These are phyloP conservation scores for Zangia roseola DNA, from an alignment of 768 basidiomycete genomes.

Conservation along the genomic window DNA sequence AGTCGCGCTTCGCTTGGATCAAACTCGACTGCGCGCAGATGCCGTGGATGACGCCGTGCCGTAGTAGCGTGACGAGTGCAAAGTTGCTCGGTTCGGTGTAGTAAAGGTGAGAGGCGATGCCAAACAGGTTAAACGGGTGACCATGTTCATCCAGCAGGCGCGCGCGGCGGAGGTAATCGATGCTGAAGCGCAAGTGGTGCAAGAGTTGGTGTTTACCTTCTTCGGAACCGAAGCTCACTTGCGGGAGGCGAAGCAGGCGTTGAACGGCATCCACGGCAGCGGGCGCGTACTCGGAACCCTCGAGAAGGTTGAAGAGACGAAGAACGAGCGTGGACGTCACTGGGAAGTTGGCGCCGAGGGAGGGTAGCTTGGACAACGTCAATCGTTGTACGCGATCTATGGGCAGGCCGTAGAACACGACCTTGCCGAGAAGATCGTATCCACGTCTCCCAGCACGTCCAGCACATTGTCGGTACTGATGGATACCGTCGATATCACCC, in stretches of 20 bases:
- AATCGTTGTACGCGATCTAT: constrained; percentile 64
- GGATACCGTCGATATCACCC: not conserved
- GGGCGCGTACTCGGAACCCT: constrained; percentile 54
- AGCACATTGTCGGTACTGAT: constrained; percentile 69
- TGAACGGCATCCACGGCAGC: constrained; percentile 49
- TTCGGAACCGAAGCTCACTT: constrained; percentile 55
- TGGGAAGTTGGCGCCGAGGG: constrained; percentile 63
- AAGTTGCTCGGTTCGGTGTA: constrained; percentile 72
- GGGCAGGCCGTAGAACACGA: constrained; percentile 69
- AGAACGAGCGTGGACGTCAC: constrained; percentile 64
- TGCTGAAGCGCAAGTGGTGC: constrained; percentile 67
- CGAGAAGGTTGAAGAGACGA: constrained; percentile 62
- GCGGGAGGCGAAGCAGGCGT: constrained; percentile 55
- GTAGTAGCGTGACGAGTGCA: constrained; percentile 57
- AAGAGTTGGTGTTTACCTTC: constrained; percentile 55
- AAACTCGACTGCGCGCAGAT: constrained; percentile 45
- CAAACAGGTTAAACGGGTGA: constrained; percentile 56
- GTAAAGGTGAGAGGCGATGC: constrained; percentile 53
- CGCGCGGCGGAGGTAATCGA: constrained; percentile 65
- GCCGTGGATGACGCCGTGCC: constrained; percentile 54
- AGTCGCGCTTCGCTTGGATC: constrained; percentile 44
- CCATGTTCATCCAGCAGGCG: constrained; percentile 54
- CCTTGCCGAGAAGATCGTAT: constrained; percentile 66
- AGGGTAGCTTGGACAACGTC: constrained; percentile 60
- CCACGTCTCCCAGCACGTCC: constrained; percentile 74